Evolutionary conservation across 2,329 filamentous ascomycete genomes (phyloP).

Genomic region (Biscogniauxia mediterranea): DNA sequence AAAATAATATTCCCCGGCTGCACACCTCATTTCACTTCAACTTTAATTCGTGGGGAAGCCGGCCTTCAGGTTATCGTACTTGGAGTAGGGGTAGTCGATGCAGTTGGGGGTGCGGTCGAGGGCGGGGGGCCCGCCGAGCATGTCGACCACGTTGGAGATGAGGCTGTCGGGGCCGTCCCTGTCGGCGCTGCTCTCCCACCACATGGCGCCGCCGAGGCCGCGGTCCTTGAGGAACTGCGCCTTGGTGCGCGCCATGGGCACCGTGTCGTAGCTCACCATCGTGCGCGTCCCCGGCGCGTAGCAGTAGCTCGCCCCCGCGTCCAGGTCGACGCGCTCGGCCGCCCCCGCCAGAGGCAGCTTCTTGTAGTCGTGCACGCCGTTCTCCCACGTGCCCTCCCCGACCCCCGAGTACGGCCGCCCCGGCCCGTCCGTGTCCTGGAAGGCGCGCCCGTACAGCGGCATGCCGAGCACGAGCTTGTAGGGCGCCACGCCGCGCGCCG

Average conservation of each 20-base stretch:
- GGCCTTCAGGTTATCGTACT: slow-evolving; percentile 67
- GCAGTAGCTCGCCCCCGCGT: slow-evolving; percentile 71
- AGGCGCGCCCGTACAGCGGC: slow-evolving; percentile 88
- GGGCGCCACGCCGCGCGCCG: slow-evolving; percentile 55
- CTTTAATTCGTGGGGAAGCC: slow-evolving; percentile 51
- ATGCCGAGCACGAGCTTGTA: slow-evolving; percentile 85
- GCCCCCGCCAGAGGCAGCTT: slow-evolving; percentile 69
- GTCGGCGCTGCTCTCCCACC: slow-evolving; percentile 90
- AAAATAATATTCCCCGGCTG: neutral
- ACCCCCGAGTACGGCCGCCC: slow-evolving; percentile 69
- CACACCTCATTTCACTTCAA: neutral
- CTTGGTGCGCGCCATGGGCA: slow-evolving; percentile 66
- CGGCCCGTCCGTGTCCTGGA: slow-evolving; percentile 72
- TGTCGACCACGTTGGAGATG: slow-evolving; percentile 62
- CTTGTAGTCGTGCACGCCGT: slow-evolving; percentile 87
- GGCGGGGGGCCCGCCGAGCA: slow-evolving; percentile 50
- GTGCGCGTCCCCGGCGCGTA: slow-evolving; percentile 62
- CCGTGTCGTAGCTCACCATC: slow-evolving; percentile 79
- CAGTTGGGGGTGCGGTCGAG: slow-evolving; percentile 58
- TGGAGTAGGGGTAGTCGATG: slow-evolving; percentile 61
- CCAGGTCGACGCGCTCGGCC: slow-evolving; percentile 60
- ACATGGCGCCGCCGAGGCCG: slow-evolving; percentile 87
- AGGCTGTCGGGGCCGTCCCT: slow-evolving; percentile 63
- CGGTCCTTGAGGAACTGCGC: slow-evolving; percentile 65
- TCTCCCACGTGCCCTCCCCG: slow-evolving; percentile 80